Conservation (phyloP, 768 basidiomycete species). For the Butyriboletus loyo region DNA sequence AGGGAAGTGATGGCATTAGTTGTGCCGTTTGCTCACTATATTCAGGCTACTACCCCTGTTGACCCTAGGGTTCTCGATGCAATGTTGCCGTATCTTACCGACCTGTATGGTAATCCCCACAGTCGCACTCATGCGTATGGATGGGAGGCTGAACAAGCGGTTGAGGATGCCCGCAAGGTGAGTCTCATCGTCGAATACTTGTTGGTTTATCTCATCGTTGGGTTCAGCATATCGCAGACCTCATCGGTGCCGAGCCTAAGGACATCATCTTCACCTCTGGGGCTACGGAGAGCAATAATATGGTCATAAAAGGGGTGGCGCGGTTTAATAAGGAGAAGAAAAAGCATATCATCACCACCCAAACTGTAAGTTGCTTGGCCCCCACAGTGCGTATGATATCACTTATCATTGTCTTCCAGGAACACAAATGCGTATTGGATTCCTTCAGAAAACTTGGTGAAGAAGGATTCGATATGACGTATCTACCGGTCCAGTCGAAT, state of each 20-base stretch:
- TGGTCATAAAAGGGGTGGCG: conserved; percentile 95
- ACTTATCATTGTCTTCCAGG: conserved; percentile 43
- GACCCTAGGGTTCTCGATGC: conserved; percentile 96
- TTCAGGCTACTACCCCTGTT: conserved; percentile 92
- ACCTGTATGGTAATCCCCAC: conserved; percentile 97
- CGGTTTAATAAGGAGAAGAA: conserved; percentile 94
- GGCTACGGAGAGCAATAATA: conserved; percentile 97
- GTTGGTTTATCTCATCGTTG: neutral
- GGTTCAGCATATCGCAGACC: conserved; percentile 76
- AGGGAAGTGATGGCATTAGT: neutral
- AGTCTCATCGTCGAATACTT: conserved; percentile 10
- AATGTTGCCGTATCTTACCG: conserved; percentile 93
- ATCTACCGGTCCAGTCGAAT: conserved; percentile 88
- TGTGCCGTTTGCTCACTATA: conserved; percentile 4
- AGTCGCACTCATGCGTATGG: conserved; percentile 98
- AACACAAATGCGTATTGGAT: conserved; percentile 99
- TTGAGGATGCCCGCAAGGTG: conserved; percentile 88
- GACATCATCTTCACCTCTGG: conserved; percentile 98
- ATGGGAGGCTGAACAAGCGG: conserved; percentile 96
- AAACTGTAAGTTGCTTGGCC: conserved; percentile 61
- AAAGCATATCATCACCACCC: conserved; percentile 89
- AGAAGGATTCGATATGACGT: conserved; percentile 97
- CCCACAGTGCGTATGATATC: neutral
- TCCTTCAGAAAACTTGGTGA: conserved; percentile 94
- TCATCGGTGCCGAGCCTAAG: conserved; percentile 93